Evolutionary conservation across 106 monocot genomes (phyloP).

Genomic region (Dendrobium nobile): DNA sequence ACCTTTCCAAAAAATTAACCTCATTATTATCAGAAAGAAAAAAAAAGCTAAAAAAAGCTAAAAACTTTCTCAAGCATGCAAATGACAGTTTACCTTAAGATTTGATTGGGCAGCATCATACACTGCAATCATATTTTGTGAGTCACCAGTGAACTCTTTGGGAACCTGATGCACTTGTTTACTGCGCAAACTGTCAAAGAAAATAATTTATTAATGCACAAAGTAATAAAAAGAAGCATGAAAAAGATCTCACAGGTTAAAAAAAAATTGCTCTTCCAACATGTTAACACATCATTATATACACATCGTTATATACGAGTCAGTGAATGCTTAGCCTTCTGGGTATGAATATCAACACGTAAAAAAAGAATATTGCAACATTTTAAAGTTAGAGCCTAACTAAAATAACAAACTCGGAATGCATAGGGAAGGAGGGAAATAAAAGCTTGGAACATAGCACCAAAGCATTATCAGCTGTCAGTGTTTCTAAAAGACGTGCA

Average conservation of each 20-base stretch:
- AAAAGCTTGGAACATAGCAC: neutral
- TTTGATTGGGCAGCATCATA: constrained; percentile 62
- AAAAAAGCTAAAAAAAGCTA: neutral
- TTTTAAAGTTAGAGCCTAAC: neutral
- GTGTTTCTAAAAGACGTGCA: neutral
- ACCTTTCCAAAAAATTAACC: constrained; percentile 13
- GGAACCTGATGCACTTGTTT: constrained; percentile 86
- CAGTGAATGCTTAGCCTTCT: neutral
- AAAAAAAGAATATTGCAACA: neutral
- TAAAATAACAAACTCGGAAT: neutral
- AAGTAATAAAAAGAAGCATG: neutral
- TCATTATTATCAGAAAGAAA: neutral
- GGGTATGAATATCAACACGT: neutral
- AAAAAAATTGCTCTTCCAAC: neutral
- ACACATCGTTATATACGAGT: neutral
- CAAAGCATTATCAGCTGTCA: neutral
- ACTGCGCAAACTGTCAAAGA: constrained; percentile 64
- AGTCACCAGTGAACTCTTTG: constrained; percentile 41
- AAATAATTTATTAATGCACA: neutral
- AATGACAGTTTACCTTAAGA: constrained; percentile 49
- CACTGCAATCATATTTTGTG: constrained; percentile 66
- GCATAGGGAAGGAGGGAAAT: too few relatives aligned
- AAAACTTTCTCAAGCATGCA: neutral
- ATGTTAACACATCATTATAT: neutral
- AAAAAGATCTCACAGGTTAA: neutral